Evolutionary conservation across 331 rosid genomes (phyloP), one percentile per base, ranked within the genome.

Genomic region (Quercus lobata): DNA sequence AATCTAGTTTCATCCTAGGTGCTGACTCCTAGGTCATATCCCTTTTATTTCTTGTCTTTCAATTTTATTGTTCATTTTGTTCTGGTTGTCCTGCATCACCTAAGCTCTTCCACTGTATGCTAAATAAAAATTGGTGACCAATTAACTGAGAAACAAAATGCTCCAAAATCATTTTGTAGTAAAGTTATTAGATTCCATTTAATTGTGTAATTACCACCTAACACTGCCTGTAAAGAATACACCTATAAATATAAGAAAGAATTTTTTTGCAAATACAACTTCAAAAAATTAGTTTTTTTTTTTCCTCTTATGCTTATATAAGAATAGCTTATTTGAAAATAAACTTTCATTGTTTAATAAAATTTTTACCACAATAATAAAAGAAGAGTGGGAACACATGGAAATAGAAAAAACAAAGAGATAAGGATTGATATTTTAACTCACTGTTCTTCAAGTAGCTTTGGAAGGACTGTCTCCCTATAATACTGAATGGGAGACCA

Each of bases 381-480:
- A 53, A 25, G 10, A 52, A 30, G 37, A 60, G 57, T 61, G 22
- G 27, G 63, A 77, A 3, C 16, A 30, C 4, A 21, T 18, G 14
- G 14, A 65, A 66, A 32, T 29, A 21, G 49, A 66, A 49, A 49
- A 73, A 57, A 68, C 46, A 86, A 74, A 37, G 68, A 77, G 12
- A 37, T 30, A 21, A 58, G 21, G 75, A 25, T 55, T 30, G 76
- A 71, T 58, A 76, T 72, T 77, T 22, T 27, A 62, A 83, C 97
- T 91, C 88, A 96, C 99, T 84, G 85, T 87, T 96, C 99, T 84
- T 96, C 99, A 80, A 96, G 97, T 80, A 96, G 87, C 87, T 87
- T 89, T 32, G 99, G 99, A 73, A 93, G 98, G 49, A 96, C 96
- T 18, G 85, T 86, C 66, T 96, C 99, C 84, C 72, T 82, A 78